Base-by-base conservation (phyloP, 2,329 filamentous ascomycete genomes). In the Colletotrichum truncatum region DNA sequence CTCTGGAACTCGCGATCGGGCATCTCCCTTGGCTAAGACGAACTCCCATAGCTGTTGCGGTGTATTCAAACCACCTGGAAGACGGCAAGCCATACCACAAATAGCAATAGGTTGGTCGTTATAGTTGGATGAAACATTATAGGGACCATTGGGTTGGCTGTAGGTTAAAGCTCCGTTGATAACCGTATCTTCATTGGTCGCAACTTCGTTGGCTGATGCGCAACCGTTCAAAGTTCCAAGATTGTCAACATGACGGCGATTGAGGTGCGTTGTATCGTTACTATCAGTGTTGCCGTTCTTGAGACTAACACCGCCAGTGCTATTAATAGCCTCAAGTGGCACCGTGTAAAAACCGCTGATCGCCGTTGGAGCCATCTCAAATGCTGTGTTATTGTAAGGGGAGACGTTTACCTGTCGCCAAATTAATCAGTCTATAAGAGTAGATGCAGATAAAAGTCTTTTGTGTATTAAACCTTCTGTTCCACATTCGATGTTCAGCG, bases 31-130 rank as follows among this genome's bases (percentile, higher is more conserved):
- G 39, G 65, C 53, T 11, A 32, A 23, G 25, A 73, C 70, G 12
- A 77, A 64, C 8, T 77, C 71, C 77, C 78, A 80, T 2, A 80
- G 70, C 55, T 74, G 73, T 0, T 74, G 74, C 1, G 77, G 75
- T 6, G 67, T 72, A 5, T 62, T 72, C 1, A 74, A 70, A 5
- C 67, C 71, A 2, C 79, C 79, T 0, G 79, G 75, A 25, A 81
- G 78, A 28, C 79, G 75, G 66, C 77, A 81, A 3, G 70, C 76
- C 75, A 84, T 82, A 67, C 82, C 82, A 10, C 83, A 74, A 18
- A 84, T 78, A 70, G 81, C 81, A 41, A 84, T 76, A 28, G 80
- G 80, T 68, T 30, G 46, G n/a, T 30, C 25, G n/a, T 30, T 10
- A 11, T 18, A 18, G 38, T 11, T 21, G 16, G 38, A n/a, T n/a